These are phyloP conservation scores for Eutrema salsugineum DNA, from an alignment of 441 rosid species.

Conservation along the genomic window DNA sequence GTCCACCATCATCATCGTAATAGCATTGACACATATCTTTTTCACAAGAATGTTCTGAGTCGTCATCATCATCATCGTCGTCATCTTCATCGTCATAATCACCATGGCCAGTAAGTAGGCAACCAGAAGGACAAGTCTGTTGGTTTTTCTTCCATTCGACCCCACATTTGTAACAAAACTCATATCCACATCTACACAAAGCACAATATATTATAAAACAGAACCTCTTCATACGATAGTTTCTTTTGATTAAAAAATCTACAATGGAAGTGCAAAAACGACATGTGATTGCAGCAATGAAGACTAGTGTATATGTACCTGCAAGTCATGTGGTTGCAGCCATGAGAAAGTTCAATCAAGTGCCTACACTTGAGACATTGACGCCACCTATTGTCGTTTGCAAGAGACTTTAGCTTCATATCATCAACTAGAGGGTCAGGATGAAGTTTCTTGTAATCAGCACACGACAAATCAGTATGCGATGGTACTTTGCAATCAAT, in stretches of 20 bases:
- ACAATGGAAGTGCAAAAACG: too few species aligned
- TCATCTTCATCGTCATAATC: neutral
- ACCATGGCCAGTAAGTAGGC: neutral
- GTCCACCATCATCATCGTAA: neutral
- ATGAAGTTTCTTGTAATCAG: conserved; percentile 33
- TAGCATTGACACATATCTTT: neutral
- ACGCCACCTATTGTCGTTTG: conserved; percentile 48
- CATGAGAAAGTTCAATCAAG: conserved; percentile 54
- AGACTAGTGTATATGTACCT: conserved; percentile 47
- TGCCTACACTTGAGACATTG: conserved; percentile 53
- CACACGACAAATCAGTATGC: conserved; percentile 65
- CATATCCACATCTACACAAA: conserved; percentile 40
- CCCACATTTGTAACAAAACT: conserved; percentile 62
- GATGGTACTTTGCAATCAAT: conserved; percentile 69
- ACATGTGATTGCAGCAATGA: too few species aligned
- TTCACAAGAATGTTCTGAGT: neutral
- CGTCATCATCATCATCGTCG: neutral
- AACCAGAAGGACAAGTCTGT: neutral
- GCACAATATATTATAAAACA: neutral
- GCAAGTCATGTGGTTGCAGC: conserved; percentile 75
- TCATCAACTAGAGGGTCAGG: conserved; percentile 18
- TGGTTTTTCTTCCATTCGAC: conserved; percentile 43
- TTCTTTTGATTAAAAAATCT: too few species aligned
- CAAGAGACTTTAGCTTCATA: conserved; percentile 43
- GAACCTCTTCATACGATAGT: neutral